These are phyloP conservation scores for Cunninghamia lanceolata DNA, from an alignment of 75 land plant species.

Conservation along the genomic window DNA sequence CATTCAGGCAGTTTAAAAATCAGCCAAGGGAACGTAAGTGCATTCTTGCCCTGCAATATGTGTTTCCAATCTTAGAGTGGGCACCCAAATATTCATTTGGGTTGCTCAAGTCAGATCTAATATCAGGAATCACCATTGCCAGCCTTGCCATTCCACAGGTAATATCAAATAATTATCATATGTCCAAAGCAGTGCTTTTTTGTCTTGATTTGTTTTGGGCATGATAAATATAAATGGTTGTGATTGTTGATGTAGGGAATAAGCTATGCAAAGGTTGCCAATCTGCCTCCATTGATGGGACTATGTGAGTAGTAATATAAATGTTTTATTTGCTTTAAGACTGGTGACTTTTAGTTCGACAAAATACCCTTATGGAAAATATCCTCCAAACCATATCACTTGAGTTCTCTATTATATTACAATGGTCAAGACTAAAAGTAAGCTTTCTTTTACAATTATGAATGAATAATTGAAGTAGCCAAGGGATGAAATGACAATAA, in stretches of 20 bases:
- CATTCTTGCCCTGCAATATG: slow-evolving; percentile 32
- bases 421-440: too few relatives aligned
- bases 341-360: too few relatives aligned
- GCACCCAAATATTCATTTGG: slow-evolving; percentile 33
- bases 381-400: too few relatives aligned
- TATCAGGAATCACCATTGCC: slow-evolving; percentile 74
- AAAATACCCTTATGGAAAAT: too few relatives aligned
- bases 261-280: slow-evolving; percentile 84
- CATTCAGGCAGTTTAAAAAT: slow-evolving; percentile 26
- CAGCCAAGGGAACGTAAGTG: slow-evolving; percentile 13
- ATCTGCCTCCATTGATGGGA: slow-evolving; percentile 75
- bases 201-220: not conserved
- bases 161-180: not conserved
- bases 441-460: too few relatives aligned
- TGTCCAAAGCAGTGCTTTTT: not conserved
- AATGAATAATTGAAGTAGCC: too few relatives aligned
- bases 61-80: slow-evolving; percentile 70
- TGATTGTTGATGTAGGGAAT: slow-evolving; percentile 54
- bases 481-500: too few relatives aligned
- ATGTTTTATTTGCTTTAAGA: too few relatives aligned
- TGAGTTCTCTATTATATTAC: too few relatives aligned
- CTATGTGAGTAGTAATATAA: slow-evolving; percentile 53
- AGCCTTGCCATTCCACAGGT: slow-evolving; percentile 65
- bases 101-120: slow-evolving; percentile 32
- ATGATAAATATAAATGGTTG: not conserved